Conservation (phyloP, 371 early-diverging fungal genomes). For the Syncephalastrum racemosum region DNA sequence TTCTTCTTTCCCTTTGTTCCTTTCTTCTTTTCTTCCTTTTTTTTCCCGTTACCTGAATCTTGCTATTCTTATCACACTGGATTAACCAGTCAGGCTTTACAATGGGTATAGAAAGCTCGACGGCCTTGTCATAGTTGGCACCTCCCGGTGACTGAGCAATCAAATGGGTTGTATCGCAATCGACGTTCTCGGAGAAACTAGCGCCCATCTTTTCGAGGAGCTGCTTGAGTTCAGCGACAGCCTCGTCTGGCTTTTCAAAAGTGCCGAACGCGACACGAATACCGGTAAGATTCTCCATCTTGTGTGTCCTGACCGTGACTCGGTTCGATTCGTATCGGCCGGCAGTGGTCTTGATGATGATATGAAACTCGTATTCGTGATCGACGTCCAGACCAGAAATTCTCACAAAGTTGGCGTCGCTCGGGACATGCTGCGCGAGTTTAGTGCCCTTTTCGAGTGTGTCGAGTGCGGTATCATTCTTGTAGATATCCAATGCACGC, state of each 20-base stretch:
- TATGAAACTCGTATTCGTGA: conserved; percentile 83
- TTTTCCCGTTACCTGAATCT: conserved; percentile 67
- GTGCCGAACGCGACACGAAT: conserved; percentile 89
- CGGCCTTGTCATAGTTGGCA: conserved; percentile 83
- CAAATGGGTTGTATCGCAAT: conserved; percentile 90
- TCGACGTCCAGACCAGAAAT: conserved; percentile 86
- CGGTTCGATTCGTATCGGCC: conserved; percentile 80
- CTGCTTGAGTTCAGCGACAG: conserved; percentile 71
- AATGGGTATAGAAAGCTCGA: conserved; percentile 87
- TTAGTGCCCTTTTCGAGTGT: conserved; percentile 15
- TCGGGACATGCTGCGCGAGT: conserved; percentile 44
- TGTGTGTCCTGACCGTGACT: conserved; percentile 80
- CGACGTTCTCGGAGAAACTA: conserved; percentile 80
- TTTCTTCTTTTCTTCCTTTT: too few species aligned
- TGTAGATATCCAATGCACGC: conserved; percentile 83
- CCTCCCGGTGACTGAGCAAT: conserved; percentile 84
- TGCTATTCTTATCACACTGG: conserved; percentile 85
- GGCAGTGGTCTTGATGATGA: conserved; percentile 88
- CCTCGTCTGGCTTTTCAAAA: conserved; percentile 68
- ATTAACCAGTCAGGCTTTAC: conserved; percentile 93
- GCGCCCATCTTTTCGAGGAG: conserved; percentile 86
- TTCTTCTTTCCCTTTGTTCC: too few species aligned
- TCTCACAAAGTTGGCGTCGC: conserved; percentile 68
- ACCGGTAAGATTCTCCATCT: conserved; percentile 93
- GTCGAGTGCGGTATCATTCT: conserved; percentile 62